phyloP scores from a whole-genome alignment of 768 basidiomycete genomes.

The Glaciozyma antarctica region DNA sequence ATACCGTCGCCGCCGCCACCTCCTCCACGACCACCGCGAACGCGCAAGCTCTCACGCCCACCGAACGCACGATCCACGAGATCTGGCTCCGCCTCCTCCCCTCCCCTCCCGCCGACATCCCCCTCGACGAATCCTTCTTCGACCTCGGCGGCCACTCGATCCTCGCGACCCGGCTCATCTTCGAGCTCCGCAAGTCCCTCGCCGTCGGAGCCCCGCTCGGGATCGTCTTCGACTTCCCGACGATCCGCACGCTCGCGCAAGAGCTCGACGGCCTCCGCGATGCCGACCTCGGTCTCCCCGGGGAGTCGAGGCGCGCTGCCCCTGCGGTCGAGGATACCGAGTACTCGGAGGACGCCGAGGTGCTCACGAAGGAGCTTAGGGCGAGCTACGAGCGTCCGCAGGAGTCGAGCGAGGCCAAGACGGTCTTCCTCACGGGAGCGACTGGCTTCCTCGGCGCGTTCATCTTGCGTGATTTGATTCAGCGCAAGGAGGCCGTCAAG shows the following conservation, averaged over 20 bases:
- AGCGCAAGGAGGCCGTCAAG: constrained; percentile 52
- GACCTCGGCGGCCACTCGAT: constrained; percentile 98
- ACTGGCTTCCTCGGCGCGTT: constrained; percentile 96
- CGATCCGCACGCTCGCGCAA: constrained; percentile 62
- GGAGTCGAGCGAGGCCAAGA: constrained; percentile 39
- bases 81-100: constrained; percentile 77
- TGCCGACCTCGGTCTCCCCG: constrained; percentile 66
- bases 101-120: constrained; percentile 55
- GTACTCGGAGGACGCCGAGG: constrained; percentile 70
- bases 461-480: constrained; percentile 69
- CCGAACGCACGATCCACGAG: constrained; percentile 67
- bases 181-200: constrained; percentile 88
- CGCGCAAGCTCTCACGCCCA: constrained; percentile 50
- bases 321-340: constrained; percentile 38
- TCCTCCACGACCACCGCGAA: constrained; percentile 38
- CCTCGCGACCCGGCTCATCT: constrained; percentile 89
- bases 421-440: constrained; percentile 89
- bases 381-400: constrained; percentile 47
- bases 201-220: constrained; percentile 83
- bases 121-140: constrained; percentile 90
- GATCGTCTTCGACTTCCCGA: constrained; percentile 82
- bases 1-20: constrained; percentile 62
- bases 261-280: constrained; percentile 67
- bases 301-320: constrained; percentile 31
- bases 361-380: constrained; percentile 52